Base-by-base conservation (phyloP, 768 basidiomycete species). In the Psilocybe subaeruginosa region DNA sequence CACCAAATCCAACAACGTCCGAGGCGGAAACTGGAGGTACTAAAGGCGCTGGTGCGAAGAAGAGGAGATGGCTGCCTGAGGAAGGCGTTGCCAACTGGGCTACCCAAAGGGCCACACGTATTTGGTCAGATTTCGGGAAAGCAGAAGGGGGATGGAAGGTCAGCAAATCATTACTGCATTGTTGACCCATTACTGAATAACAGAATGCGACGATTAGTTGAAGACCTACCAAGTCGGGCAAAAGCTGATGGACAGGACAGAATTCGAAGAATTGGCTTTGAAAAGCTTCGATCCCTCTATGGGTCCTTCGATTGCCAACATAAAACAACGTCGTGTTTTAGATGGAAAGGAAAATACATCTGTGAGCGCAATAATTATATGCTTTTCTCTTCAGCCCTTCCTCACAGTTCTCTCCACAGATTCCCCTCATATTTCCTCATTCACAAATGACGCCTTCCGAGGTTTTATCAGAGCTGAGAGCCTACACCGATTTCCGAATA, bases 211-310 rank as follows among this genome's bases (percentile, higher is more conserved):
- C 6, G 33, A 7, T 7, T 61, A 93, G 91, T 71, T 84, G 29
- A 85, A 80, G 71, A 76, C 84, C 11, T 90, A 86, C 69, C 74
- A 82, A 64, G 75, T 80, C 41, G 92, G 92, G 27, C 88, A 92
- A 75, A 83, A 83, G 19, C 71, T 92, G 1, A 78, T 88, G 19
- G 89, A 92, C 72, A 79, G 83, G 19, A 78, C 92, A 62, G 92
- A 92, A 54, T 93, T 92, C 65, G 92, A 93, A 72, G 92, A 94
- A 71, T 78, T 89, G 37, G 87, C 86, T 7, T 77, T 94, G 66
- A 90, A 90, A 72, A 80, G 83, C 33, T 75, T 94, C 33, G 88
- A 93, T 67, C 86, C 90, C 16, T 85, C 88, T 8, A 67, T 89
- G 50, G 89, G 86, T 0, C 90, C 90, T n/a, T 71, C 77, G 0